These are phyloP conservation scores for Eucalyptus tenuipes DNA, from an alignment of 345 rosid species.

Conservation along the genomic window DNA sequence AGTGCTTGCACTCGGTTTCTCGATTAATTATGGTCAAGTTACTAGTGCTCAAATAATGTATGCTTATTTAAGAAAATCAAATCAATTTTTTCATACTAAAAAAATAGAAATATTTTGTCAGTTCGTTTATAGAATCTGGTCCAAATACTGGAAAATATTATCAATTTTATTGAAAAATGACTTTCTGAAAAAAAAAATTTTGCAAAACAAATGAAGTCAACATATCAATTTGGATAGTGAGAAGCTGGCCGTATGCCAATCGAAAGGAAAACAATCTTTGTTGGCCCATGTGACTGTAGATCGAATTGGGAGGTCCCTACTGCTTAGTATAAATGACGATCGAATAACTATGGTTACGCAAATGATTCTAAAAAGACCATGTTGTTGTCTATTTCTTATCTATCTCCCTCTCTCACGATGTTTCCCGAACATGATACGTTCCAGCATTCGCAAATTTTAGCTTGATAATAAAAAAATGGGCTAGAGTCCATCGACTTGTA, in stretches of 20 bases:
- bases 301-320: background rate
- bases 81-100: too few relatives aligned
- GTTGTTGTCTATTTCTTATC: background rate
- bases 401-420: too few relatives aligned
- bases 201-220: background rate
- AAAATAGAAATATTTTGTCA: fast-evolving
- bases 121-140: fast-evolving
- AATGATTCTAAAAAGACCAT: background rate
- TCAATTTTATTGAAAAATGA: fast-evolving
- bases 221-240: background rate
- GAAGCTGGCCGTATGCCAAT: background rate
- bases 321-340: background rate
- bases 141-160: background rate
- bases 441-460: background rate
- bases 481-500: too few relatives aligned
- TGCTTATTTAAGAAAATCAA: too few relatives aligned
- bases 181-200: fast-evolving
- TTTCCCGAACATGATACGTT: background rate
- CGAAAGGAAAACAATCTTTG: background rate
- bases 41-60: fast-evolving
- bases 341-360: background rate
- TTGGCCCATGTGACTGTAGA: fast-evolving
- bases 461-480: background rate
- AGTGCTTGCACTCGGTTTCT: fast-evolving
- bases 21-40: too few relatives aligned